Conservation (phyloP, 345 rosid species). For the Arabis hirsuta region DNA sequence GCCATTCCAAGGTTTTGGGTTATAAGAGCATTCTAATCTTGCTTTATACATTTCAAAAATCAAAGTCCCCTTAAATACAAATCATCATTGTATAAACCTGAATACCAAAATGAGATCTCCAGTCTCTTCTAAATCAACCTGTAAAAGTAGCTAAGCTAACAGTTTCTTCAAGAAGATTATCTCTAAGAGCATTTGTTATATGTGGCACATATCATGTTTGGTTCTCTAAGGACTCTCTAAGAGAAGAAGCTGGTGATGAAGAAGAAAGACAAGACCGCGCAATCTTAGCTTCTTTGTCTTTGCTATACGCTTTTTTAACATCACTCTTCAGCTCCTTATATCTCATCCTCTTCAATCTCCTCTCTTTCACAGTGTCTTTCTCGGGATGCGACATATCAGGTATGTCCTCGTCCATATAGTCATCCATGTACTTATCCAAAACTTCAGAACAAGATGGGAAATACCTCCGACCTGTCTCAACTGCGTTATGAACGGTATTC, state of each 20-base stretch:
- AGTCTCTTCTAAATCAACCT: conserved; percentile 4
- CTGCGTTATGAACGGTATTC: conserved; percentile 47
- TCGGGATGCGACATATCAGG: conserved; percentile 79
- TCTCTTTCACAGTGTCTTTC: conserved; percentile 66
- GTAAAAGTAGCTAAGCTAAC: conserved; percentile 15
- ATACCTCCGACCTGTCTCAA: conserved; percentile 82
- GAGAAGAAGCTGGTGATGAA: conserved; percentile 65
- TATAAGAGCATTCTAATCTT: too few species aligned
- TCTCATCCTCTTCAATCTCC: conserved; percentile 64
- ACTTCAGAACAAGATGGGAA: conserved; percentile 90
- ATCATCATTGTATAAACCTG: too few species aligned
- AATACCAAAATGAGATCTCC: conserved; percentile 3
- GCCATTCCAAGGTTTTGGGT: too few species aligned
- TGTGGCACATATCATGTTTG: conserved; percentile 17
- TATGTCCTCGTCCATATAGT: conserved; percentile 74
- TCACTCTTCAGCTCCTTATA: conserved; percentile 84
- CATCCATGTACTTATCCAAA: conserved; percentile 83
- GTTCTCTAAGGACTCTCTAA: conserved; percentile 39
- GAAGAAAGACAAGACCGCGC: conserved; percentile 60
- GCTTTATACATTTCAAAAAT: too few species aligned
- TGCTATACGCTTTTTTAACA: conserved; percentile 77
- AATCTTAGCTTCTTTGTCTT: conserved; percentile 73
- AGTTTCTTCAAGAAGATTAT: background rate
- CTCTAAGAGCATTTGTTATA: background rate
- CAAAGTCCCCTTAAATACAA: too few species aligned